These are phyloP conservation scores for Ceriops zippeliana DNA, from an alignment of 345 rosid species.

Conservation along the genomic window DNA sequence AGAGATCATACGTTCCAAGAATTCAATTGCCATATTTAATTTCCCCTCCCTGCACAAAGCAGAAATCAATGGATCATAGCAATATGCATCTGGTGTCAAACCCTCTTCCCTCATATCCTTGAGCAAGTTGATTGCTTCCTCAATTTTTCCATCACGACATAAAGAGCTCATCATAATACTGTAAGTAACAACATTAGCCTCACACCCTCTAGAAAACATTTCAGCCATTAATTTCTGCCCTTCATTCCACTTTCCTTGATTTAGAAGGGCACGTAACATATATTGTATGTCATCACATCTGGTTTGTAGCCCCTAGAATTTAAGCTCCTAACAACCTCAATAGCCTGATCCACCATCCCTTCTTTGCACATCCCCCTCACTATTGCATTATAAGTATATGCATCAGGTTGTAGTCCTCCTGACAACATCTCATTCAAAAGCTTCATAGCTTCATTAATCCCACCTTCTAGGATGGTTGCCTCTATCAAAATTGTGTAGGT, in stretches of 20 bases:
- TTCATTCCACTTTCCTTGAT: slow-evolving; percentile 63
- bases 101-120: slow-evolving; percentile 59
- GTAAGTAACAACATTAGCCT: slow-evolving; percentile 65
- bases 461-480: slow-evolving; percentile 56
- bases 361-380: slow-evolving; percentile 75
- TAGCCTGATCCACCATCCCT: slow-evolving; percentile 52
- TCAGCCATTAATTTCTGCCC: slow-evolving; percentile 60
- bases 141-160: slow-evolving; percentile 62
- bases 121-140: slow-evolving; percentile 57
- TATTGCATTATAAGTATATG: slow-evolving; percentile 64
- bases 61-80: slow-evolving; percentile 81
- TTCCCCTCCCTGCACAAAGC: slow-evolving; percentile 70
- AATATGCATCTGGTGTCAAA: slow-evolving; percentile 58
- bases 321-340: slow-evolving; percentile 49
- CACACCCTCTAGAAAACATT: slow-evolving; percentile 52
- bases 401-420: slow-evolving; percentile 61
- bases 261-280: slow-evolving; percentile 56
- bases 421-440: slow-evolving; percentile 79
- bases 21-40: slow-evolving; percentile 66
- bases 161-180: slow-evolving; percentile 63
- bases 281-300: slow-evolving; percentile 66
- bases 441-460: slow-evolving; percentile 58
- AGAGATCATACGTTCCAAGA: slow-evolving; percentile 65
- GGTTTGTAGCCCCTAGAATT: slow-evolving; percentile 55
- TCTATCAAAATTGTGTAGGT: slow-evolving; percentile 85